Conservation (phyloP, 1,284 basidiomycete genomes). For the Pholiota adiposa region DNA sequence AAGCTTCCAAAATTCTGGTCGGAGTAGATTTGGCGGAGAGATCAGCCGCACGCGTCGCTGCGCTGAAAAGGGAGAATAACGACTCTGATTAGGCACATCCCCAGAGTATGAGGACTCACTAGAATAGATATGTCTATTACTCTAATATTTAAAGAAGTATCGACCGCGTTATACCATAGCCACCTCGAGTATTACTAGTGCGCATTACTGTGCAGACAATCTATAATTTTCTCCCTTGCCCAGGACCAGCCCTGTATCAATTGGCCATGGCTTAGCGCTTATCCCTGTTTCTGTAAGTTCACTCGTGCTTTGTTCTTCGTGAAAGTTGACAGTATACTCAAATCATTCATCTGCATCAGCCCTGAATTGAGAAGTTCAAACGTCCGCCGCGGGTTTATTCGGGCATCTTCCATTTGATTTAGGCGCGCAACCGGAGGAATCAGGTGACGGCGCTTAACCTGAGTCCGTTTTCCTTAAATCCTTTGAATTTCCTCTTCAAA, state of each 20-base stretch:
- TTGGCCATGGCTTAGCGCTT: neutral
- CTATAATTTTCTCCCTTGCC: slow-evolving; percentile 1
- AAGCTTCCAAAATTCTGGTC: slow-evolving; percentile 94
- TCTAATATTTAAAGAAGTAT: slow-evolving; percentile 1
- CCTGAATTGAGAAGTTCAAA: neutral
- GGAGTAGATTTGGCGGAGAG: slow-evolving; percentile 89
- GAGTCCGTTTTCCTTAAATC: neutral
- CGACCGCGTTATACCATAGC: slow-evolving; percentile 7
- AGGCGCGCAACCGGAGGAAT: neutral
- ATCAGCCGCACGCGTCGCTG: slow-evolving; percentile 64
- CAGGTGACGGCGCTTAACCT: neutral
- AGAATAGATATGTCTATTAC: slow-evolving; percentile 1
- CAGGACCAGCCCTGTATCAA: neutral
- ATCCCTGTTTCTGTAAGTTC: neutral
- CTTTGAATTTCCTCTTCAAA: too few relatives aligned
- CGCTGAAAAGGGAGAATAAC: slow-evolving; percentile 30
- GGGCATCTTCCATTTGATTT: neutral
- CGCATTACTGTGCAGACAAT: slow-evolving; percentile 3
- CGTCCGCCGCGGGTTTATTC: neutral
- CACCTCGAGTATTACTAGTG: slow-evolving; percentile 8
- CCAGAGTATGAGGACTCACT: neutral
- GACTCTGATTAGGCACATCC: slow-evolving; percentile 26
- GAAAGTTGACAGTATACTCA: too few relatives aligned
- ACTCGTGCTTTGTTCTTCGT: too few relatives aligned
- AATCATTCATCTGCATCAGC: too few relatives aligned